Base-by-base conservation (phyloP, 2,329 filamentous ascomycete genomes). In the Aspergillus vadensis region DNA sequence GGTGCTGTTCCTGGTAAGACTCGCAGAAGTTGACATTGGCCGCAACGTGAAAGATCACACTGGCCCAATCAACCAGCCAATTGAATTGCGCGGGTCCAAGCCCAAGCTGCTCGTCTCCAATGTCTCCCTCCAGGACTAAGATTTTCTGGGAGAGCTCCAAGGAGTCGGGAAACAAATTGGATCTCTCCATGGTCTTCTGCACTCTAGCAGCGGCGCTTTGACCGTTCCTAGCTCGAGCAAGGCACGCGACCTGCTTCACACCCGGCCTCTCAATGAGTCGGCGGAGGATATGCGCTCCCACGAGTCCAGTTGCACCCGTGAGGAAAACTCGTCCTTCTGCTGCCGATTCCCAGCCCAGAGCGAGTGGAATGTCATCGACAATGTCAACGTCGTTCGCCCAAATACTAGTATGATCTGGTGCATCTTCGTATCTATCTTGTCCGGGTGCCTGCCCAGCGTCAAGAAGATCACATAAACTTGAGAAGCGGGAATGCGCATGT, bases 1-100 rank as follows among this genome's bases (percentile, higher is more conserved):
- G 58, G 19, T 25, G 58, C 47, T 61, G 61, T n/a, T 63, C 55
- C 14, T 21, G 51, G 19, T 61, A 58, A 3, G 61, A 56, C 23
- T 58, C 38, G 21, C 58, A 60, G 32, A 58, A 63, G 14, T 63
- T 61, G 14, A 61, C 38, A 19, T 63, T 56, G 8, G 61, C 61
- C 3, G 50, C 51, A 39, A 57, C 32, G 19, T 58, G 58, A 47
- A 63, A 61, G 9, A 61, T 54, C 14, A 58, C 47, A 3, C 55
- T 56, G 23, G 55, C 50, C 58, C 58, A 60, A 55, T 61, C 32
- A 15, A 51, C 36, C 3, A 61, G 55, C 58, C 44, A 61, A n/a
- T 4, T 27, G 44, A 61, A 60, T 1, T 17, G 27, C 5, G 55
- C 39, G 14, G 9, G n/a, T 10, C 51, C 61, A 3, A 63, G 44